These are phyloP conservation scores for Tuber brumale DNA, from an alignment of 495 filamentous ascomycete species.

Conservation along the genomic window DNA sequence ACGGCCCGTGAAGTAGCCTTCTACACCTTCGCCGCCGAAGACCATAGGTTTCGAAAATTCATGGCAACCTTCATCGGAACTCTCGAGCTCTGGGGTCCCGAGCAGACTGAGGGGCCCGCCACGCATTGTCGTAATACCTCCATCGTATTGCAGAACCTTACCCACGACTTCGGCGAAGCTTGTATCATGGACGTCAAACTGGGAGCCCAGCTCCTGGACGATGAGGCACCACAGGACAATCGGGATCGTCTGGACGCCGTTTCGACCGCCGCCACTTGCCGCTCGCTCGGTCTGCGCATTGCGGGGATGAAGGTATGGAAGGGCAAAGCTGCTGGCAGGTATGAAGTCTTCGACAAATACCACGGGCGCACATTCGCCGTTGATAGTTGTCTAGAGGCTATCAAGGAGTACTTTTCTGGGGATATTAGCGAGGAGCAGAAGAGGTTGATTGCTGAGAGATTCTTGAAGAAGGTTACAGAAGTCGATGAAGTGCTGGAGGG, in stretches of 20 bases:
- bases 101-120: constrained; percentile 34
- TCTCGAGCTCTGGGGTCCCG: constrained; percentile 49
- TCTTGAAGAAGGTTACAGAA: no score
- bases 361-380: constrained; percentile 72
- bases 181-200: constrained; percentile 94
- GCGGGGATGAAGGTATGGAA: constrained; percentile 92
- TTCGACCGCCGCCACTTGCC: constrained; percentile 64
- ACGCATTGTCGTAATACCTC: constrained; percentile 41
- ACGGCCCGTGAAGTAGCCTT: no score
- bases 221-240: constrained; percentile 71
- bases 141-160: no score
- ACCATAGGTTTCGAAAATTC: constrained; percentile 64
- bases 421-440: constrained; percentile 52
- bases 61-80: constrained; percentile 84
- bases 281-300: constrained; percentile 90
- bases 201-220: constrained; percentile 76
- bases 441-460: no score
- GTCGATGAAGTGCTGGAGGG: constrained; percentile 60
- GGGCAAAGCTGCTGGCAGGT: constrained; percentile 51
- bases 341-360: constrained; percentile 74
- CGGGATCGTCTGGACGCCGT: constrained; percentile 71
- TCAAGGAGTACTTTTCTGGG: constrained; percentile 63
- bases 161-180: constrained; percentile 70
- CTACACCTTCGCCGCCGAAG: constrained; percentile 70
- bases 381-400: constrained; percentile 63